Conservation (phyloP, 345 rosid species). For the Acer campestre region DNA sequence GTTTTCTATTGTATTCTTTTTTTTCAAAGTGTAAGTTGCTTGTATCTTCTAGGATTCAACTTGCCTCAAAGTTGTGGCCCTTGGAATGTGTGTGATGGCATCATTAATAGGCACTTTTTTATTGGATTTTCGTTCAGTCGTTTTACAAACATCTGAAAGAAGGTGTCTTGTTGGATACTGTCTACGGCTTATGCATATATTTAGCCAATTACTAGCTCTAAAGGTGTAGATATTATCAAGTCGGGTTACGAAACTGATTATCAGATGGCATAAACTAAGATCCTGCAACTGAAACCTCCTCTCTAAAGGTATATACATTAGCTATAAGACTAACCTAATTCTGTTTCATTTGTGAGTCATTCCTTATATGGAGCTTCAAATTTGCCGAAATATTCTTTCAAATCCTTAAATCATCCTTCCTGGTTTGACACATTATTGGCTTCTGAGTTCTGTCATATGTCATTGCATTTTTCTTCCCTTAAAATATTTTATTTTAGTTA, state of each 20-base stretch:
- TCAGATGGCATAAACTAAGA: no score
- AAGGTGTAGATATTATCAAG: neutral
- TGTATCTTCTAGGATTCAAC: neutral
- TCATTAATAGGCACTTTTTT: neutral
- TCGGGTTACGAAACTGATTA: no score
- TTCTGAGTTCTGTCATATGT: no score
- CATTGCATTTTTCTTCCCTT: no score
- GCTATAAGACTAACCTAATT: neutral
- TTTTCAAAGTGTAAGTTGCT: neutral
- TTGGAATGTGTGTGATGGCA: neutral
- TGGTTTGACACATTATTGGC: no score
- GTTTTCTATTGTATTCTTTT: no score
- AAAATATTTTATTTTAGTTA: no score
- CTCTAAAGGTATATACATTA: neutral
- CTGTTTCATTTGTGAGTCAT: neutral
- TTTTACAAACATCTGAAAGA: neutral
- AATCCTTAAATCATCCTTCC: no score
- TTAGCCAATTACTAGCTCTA: neutral
- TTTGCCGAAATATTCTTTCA: neutral
- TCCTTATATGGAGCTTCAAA: neutral
- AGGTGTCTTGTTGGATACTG: neutral
- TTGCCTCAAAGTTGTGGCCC: neutral
- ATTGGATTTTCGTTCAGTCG: neutral
- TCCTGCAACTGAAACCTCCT: no score
- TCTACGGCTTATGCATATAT: neutral